Percentiles rank a stretch among this genome's conserved stretches.
phyloP scores from a whole-genome alignment of 371 early-diverging fungal species.

The Smittium culicis region DNA sequence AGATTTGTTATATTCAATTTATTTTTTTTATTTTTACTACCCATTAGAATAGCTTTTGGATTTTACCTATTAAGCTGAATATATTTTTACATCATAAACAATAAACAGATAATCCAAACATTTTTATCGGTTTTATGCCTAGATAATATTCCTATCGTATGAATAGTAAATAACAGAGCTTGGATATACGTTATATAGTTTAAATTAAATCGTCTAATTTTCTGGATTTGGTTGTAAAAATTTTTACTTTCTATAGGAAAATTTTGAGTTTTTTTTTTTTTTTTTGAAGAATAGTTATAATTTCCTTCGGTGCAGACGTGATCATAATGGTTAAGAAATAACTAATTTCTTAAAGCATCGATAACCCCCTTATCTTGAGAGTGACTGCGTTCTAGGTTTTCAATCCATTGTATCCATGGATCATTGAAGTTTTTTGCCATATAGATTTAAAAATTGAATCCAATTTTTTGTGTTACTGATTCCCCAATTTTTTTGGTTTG shows the following conservation, averaged over 20 bases:
- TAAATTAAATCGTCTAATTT: not conserved
- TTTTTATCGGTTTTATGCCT: not conserved
- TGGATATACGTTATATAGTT: not conserved
- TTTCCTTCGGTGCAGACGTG: not conserved
- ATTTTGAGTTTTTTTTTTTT: not conserved
- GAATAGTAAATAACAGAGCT: not conserved
- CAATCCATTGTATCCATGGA: not conserved
- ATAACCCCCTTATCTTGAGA: not conserved
- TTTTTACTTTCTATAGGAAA: not conserved
- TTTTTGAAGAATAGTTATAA: not conserved
- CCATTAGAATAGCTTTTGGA: not conserved
- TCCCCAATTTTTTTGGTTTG: not conserved
- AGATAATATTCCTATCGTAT: not conserved
- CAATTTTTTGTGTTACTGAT: not conserved
- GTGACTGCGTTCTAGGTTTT: not conserved
- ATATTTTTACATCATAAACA: not conserved
- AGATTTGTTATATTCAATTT: not conserved
- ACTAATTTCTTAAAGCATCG: not conserved
- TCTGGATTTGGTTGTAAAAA: not conserved
- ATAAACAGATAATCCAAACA: not conserved
- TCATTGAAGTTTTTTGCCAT: not conserved
- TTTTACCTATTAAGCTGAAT: not conserved
- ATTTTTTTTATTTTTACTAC: not conserved
- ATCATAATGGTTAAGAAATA: not conserved
- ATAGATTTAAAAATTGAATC: not conserved